Percentiles rank a stretch among this genome's conserved stretches.
phyloP scores from a whole-genome alignment of 2,329 filamentous ascomycete species.

The Nannizziopsis arthrosporioides region DNA sequence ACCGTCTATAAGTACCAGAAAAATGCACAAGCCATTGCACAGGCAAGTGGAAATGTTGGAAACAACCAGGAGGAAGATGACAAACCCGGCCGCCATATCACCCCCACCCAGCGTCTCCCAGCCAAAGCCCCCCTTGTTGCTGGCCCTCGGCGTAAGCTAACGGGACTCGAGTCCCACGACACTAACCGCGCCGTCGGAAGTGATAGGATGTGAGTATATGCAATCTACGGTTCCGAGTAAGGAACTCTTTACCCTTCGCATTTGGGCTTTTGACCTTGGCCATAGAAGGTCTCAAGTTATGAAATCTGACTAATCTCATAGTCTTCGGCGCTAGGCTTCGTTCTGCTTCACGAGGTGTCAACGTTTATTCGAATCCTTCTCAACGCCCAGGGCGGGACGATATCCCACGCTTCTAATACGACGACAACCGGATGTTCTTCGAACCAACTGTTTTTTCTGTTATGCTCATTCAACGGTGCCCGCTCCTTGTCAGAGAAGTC shows the following conservation, averaged over 20 bases:
- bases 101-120: slow-evolving; percentile 46
- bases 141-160: slow-evolving; percentile 70
- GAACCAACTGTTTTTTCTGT: slow-evolving; percentile 5
- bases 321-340: slow-evolving; percentile 77
- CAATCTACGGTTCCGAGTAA: slow-evolving; percentile 68
- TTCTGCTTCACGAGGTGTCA: slow-evolving; percentile 64
- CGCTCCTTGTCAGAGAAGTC: slow-evolving; percentile 10
- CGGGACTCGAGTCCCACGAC: slow-evolving; percentile 62
- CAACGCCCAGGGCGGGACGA: slow-evolving; percentile 45
- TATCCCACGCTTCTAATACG: slow-evolving; percentile 37
- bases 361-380: slow-evolving; percentile 36
- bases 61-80: slow-evolving; percentile 63
- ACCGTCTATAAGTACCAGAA: slow-evolving; percentile 99
- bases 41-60: slow-evolving; percentile 56
- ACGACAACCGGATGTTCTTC: slow-evolving; percentile 19
- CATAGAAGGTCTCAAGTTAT: slow-evolving; percentile 57
- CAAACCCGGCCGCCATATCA: slow-evolving; percentile 58
- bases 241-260: slow-evolving; percentile 71
- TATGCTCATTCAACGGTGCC: slow-evolving; percentile 9
- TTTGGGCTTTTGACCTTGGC: slow-evolving; percentile 69
- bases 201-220: slow-evolving; percentile 92
- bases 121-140: slow-evolving; percentile 63
- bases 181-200: slow-evolving; percentile 65
- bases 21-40: slow-evolving; percentile 89
- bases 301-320: slow-evolving; percentile 68